A percentile compares a stretch with the other conserved stretches of the same genome.
Conservation (phyloP, 2,329 filamentous ascomycete species). For the Thielaviopsis ethacetica region DNA sequence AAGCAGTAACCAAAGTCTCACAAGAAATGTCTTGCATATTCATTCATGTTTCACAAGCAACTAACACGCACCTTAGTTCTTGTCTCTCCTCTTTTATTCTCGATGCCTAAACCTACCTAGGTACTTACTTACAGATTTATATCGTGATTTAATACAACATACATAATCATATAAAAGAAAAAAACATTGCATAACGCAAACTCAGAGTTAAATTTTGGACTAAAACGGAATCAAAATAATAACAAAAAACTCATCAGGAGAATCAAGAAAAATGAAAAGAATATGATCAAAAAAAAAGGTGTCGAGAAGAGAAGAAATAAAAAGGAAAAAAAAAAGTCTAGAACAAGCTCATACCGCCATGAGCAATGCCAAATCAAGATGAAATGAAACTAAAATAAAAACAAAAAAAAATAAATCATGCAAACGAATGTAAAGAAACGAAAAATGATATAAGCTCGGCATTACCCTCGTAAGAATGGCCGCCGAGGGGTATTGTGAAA, state of each 20-base stretch:
- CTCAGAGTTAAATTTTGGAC: neutral
- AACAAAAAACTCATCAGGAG: neutral
- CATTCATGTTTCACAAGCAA: too few species aligned
- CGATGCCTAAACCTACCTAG: too few species aligned
- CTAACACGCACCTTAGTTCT: too few species aligned
- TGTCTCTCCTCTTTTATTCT: too few species aligned
- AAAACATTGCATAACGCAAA: neutral
- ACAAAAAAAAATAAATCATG: constrained; percentile 13
- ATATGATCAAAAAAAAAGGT: neutral
- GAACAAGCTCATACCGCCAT: constrained; percentile 7
- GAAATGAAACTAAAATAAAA: constrained; percentile 11
- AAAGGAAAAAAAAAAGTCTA: constrained; percentile 15
- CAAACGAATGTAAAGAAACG: neutral
- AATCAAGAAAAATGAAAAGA: constrained; percentile 8
- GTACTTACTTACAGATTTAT: too few species aligned
- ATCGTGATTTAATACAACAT: too few species aligned
- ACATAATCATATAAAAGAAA: too few species aligned
- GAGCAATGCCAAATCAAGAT: constrained; percentile 1
- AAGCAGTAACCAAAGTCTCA: too few species aligned
- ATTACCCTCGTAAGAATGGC: neutral
- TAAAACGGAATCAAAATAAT: constrained; percentile 13
- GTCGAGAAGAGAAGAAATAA: neutral
- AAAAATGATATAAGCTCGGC: neutral
- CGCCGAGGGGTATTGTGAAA: neutral
- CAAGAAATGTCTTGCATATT: too few species aligned